These are phyloP conservation scores for Hymenoscyphus fructigenus DNA, from an alignment of 2,329 filamentous ascomycete species.

Conservation along the genomic window DNA sequence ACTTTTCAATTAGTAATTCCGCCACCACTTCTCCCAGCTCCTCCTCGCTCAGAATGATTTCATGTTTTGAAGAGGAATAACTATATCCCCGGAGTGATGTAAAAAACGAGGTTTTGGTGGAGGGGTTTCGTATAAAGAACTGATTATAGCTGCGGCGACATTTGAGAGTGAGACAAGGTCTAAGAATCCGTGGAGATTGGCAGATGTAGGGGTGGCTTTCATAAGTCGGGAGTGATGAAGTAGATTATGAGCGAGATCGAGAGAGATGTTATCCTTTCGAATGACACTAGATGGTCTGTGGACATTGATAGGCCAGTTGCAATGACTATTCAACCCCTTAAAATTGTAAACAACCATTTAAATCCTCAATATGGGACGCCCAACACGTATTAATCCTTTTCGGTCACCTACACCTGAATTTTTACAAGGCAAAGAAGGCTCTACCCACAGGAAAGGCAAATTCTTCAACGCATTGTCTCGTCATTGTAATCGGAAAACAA, in stretches of 20 bases:
- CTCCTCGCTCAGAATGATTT: no score
- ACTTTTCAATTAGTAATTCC: no score
- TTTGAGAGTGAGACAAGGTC: background rate
- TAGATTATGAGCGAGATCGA: background rate
- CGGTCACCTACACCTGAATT: background rate
- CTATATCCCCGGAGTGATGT: no score
- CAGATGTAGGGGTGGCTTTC: background rate
- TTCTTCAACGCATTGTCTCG: background rate
- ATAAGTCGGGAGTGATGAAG: background rate
- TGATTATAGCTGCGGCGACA: no score
- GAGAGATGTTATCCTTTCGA: background rate
- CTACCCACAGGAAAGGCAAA: background rate
- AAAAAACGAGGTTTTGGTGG: no score
- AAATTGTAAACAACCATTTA: background rate
- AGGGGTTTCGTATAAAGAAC: no score
- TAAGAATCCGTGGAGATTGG: background rate
- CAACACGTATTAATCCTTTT: background rate
- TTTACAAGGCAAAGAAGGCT: background rate
- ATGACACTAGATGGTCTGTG: slow-evolving; percentile 31
- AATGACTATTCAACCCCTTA: background rate
- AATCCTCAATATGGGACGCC: background rate
- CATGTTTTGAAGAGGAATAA: no score
- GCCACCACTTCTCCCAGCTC: no score
- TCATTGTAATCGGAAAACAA: background rate
- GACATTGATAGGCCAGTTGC: slow-evolving; percentile 30